Base-by-base conservation (phyloP, 495 filamentous ascomycete genomes). In the Aspergillus carlsbadensis region DNA sequence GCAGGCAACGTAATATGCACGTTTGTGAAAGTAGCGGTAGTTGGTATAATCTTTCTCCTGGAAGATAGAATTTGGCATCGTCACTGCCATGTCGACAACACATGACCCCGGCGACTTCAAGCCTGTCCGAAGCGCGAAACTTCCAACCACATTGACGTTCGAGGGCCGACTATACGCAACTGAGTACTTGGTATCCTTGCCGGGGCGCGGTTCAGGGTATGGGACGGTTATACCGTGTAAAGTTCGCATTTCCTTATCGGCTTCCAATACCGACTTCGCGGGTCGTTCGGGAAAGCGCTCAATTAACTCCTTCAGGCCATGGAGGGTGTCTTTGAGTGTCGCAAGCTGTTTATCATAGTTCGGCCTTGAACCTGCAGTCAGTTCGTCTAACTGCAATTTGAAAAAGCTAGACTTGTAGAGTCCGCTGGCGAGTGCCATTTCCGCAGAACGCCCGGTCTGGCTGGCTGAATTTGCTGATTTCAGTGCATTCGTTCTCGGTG, bases 11-110 rank as follows among this genome's bases (percentile, higher is more conserved):
- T 96, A 98, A 64, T 91, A 98, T 5, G 94, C 90, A 52, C 93
- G 76, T 68, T 97, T 96, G 71, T 97, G 87, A 64, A 98, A 97
- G 70, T 93, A 98, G 57, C 94, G 82, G 72, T 92, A 81, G 64
- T 98, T 91, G 42, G 92, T 78, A 68, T 92, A 97, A 71, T 98
- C 94, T 69, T 98, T 98, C 48, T 92, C 88, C 65, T 96, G 90
- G 58, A 98, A 90, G 2, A 96, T 74, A 3, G 81, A 73, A 41
- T 68, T 71, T 14, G 95, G 92, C 84, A 98, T 94, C 10, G 84
- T 86, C 6, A 96, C 83, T 15, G 90, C 85, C 77, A 98, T 74
- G 73, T 98, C 94, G 45, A 96, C 78, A 1, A 77, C 74, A 33
- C 86, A 71, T 17, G 68, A 66, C 10, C 78, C 78, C 15, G 82